These are phyloP conservation scores for Physaria fendleri DNA, from an alignment of 345 rosid genomes.

Conservation along the genomic window DNA sequence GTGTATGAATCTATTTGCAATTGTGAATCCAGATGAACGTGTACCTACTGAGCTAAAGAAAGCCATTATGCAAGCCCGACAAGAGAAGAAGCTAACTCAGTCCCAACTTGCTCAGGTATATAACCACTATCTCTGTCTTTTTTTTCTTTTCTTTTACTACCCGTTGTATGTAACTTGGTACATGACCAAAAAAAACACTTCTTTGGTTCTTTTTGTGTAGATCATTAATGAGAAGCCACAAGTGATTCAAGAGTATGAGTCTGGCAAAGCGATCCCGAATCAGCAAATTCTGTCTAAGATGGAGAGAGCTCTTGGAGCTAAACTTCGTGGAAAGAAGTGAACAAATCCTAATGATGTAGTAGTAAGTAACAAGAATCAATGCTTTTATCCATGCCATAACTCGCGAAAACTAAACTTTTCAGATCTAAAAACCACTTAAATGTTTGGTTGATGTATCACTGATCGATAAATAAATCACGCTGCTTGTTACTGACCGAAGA, in stretches of 20 bases:
- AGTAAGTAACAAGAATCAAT: too few species aligned
- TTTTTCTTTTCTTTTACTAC: not conserved
- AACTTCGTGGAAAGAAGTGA: too few species aligned
- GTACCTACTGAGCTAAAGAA: conserved; percentile 95
- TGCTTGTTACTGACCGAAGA: too few species aligned
- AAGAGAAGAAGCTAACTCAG: conserved; percentile 90
- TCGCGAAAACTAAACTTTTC: too few species aligned
- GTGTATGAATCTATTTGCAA: not conserved
- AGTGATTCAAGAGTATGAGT: conserved; percentile 86
- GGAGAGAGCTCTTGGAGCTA: too few species aligned
- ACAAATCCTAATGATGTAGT: too few species aligned
- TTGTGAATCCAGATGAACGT: conserved; percentile 54
- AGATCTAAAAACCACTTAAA: too few species aligned
- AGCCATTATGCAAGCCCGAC: conserved; percentile 82
- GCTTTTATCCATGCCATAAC: too few species aligned
- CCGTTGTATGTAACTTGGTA: not conserved
- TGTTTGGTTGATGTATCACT: too few species aligned
- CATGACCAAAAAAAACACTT: not conserved
- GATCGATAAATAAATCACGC: too few species aligned
- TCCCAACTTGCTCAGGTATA: conserved; percentile 85
- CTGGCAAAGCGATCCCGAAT: conserved; percentile 97
- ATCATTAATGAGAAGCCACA: conserved; percentile 94
- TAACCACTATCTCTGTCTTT: not conserved
- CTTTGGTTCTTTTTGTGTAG: conserved; percentile 31
- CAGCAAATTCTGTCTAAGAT: conserved; percentile 82